Conservation (phyloP, 1,284 basidiomycete species). For the Ceratobasidium sp. region DNA sequence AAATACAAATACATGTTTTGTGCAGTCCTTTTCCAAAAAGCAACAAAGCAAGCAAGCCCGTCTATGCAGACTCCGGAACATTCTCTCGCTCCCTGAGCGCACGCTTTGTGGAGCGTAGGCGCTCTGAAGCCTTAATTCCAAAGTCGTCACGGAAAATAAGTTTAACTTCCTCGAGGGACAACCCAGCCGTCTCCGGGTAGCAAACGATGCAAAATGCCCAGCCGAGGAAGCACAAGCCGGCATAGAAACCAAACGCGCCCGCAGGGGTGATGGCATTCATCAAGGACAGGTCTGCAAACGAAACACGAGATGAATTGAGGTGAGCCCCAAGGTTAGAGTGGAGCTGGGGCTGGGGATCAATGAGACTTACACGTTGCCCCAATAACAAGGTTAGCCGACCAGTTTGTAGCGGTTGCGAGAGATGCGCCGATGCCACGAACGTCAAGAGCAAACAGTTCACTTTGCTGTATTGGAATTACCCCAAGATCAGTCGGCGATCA, state of each 20-base stretch:
- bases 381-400: conserved; percentile 84
- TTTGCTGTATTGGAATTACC: conserved; percentile 61
- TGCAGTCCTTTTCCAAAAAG: not conserved
- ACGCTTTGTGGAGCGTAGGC: conserved; percentile 53
- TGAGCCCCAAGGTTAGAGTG: not conserved
- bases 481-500: conserved; percentile 10
- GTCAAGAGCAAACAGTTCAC: conserved; percentile 84
- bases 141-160: conserved; percentile 61
- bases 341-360: not conserved
- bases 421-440: conserved; percentile 86
- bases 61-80: conserved; percentile 13
- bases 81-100: conserved; percentile 27
- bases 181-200: conserved; percentile 83
- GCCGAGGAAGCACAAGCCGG: conserved; percentile 61
- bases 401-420: conserved; percentile 84
- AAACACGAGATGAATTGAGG: conserved; percentile 52
- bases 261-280: conserved; percentile 82
- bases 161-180: conserved; percentile 81
- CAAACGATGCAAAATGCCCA: conserved; percentile 77
- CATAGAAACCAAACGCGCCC: conserved; percentile 86
- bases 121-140: conserved; percentile 59
- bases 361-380: conserved; percentile 66
- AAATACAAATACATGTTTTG: conserved; percentile 24
- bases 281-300: conserved; percentile 70
- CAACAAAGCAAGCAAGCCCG: not conserved